Evolutionary conservation across 2,329 filamentous ascomycete genomes (phyloP), one percentile per base, ranked within the genome.

Genomic region (Ophiostoma quercus): DNA sequence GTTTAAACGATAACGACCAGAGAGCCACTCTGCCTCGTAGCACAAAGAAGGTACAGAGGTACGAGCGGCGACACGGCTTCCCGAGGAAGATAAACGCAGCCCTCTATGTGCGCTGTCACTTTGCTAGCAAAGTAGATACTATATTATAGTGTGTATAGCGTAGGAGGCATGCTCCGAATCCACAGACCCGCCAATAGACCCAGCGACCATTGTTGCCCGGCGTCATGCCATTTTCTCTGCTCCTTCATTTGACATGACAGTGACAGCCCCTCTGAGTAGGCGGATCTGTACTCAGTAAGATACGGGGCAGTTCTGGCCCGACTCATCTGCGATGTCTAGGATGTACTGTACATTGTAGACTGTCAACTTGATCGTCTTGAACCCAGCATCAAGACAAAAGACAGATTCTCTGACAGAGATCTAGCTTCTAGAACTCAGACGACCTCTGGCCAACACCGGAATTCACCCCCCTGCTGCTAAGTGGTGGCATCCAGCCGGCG

Each of bases 1-100:
- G 11, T 25, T n/a, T 66, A 62, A 62, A 32, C 57, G 57, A 62
- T 62, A 62, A 32, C 57, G 57, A 62, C 25, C 9, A 57, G 25
- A 60, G 51, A 62, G 57, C 57, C 57, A 62, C 57, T 62, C 57
- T 16, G 22, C 57, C 25, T 25, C 57, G 51, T 16, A 32, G 57
- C 14, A 62, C 25, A 29, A 62, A 12, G 51, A 57, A 57, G n/a
- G 9, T 22, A 57, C 51, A 57, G n/a, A 12, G 57, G 57, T 32
- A 62, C 51, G 11, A 16, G 11, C 25, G 12, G 14, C 14, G 14
- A 32, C 25, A 62, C 25, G 16, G 57, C 22, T 14, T 62, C 25
- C 25, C 34, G 54, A 32, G 12, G 57, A 62, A 62, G 25, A 62
- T 62, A 62, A 62, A 62, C 25, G 57, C 57, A 62, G 57, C 57